Evolutionary conservation across 805 yeast species (phyloP).

Genomic region (Metschnikowia proteae): DNA sequence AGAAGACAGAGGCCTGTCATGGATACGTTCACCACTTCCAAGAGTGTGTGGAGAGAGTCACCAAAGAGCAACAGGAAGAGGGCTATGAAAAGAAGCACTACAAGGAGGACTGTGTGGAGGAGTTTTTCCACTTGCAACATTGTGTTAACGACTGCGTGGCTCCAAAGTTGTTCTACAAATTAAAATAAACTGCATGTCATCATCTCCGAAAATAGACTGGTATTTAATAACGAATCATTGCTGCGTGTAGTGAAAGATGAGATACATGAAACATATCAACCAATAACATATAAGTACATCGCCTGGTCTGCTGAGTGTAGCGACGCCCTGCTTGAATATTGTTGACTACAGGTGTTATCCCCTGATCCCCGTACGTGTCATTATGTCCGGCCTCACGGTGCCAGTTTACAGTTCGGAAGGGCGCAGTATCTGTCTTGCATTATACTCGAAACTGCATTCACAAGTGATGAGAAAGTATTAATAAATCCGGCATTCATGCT

Average conservation of each 20-base stretch:
- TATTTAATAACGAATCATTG: constrained; percentile 10
- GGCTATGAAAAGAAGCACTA: constrained; percentile 74
- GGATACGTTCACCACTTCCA: constrained; percentile 82
- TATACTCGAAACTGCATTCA: no score
- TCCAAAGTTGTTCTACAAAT: constrained; percentile 81
- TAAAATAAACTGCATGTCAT: constrained; percentile 52
- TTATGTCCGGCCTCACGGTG: no score
- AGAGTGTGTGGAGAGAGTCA: constrained; percentile 94
- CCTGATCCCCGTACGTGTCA: no score
- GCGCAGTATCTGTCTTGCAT: no score
- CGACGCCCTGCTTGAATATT: no score
- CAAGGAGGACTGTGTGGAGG: constrained; percentile 98
- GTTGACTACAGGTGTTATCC: no score
- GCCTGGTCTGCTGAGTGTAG: no score
- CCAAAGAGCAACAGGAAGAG: constrained; percentile 78
- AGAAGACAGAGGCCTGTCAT: constrained; percentile 61
- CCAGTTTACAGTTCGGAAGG: no score
- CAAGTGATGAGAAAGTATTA: no score
- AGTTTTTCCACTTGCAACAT: constrained; percentile 94
- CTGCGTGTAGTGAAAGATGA: neutral
- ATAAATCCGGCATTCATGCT: no score
- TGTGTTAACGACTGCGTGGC: constrained; percentile 89
- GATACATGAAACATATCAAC: neutral
- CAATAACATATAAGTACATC: no score
- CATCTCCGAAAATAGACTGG: constrained; percentile 14